A percentile compares a stretch with the other conserved stretches of the same genome.
Evolutionary conservation across 345 rosid species (phyloP).

Genomic region (Pugionium cornutum): DNA sequence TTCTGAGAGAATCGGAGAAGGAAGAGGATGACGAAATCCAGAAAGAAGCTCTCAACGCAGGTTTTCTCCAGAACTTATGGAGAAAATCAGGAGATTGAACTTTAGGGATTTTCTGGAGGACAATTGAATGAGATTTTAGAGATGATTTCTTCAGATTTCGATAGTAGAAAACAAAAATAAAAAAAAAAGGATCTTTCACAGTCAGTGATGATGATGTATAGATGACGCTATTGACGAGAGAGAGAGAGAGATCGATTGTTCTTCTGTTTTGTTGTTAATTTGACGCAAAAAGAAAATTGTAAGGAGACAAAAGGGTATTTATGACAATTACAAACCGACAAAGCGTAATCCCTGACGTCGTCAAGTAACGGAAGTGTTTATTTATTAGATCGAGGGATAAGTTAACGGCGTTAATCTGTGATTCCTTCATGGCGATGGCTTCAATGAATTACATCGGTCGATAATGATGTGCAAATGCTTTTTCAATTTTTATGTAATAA

Average conservation of each 20-base stretch:
- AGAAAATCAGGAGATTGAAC: background rate
- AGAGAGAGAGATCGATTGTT: background rate
- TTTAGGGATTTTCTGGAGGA: background rate
- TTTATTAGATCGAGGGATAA: background rate
- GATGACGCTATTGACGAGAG: background rate
- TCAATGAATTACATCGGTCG: constrained; percentile 8
- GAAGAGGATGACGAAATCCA: constrained; percentile 23
- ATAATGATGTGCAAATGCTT: constrained; percentile 7
- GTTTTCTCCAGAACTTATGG: constrained; percentile 14
- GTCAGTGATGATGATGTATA: constrained; percentile 29
- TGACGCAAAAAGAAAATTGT: too few relatives aligned
- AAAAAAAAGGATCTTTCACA: constrained; percentile 4
- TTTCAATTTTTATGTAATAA: background rate
- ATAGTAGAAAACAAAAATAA: background rate
- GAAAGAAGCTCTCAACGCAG: background rate
- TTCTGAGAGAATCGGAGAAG: constrained; percentile 7
- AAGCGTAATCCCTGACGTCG: constrained; percentile 33
- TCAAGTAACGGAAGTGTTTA: background rate
- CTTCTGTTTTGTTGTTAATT: constrained; percentile 6
- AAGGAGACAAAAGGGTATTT: constrained; percentile 24
- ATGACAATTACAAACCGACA: constrained; percentile 26
- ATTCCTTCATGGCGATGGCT: constrained; percentile 16
- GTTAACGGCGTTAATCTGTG: constrained; percentile 31
- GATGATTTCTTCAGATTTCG: constrained; percentile 17
- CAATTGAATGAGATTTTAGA: background rate